Base-by-base conservation (phyloP, 257 asterid genomes). In the Gentiana dahurica region DNA sequence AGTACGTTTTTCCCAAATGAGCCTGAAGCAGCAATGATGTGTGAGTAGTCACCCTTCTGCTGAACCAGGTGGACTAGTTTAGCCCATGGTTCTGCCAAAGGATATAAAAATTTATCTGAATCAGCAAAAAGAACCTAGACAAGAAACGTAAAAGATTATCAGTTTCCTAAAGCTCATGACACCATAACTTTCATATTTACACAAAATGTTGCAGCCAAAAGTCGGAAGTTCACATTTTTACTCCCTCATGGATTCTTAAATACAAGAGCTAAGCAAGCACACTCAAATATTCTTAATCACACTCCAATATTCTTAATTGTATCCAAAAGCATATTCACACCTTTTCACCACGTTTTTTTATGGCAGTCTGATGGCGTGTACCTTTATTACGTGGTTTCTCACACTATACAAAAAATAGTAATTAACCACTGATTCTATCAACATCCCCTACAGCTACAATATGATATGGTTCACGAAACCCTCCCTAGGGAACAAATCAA, bases 21-120 rank as follows among this genome's bases (percentile, higher is more conserved):
- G 63, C 95, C 84, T 34, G 97, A 88, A 60, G 88, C 74, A 11
- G 94, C 73, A 51, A 87, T 72, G 59, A 92, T 77, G 71, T 92
- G 99, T 1, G 99, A 85, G 73, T 78, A 92, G 68, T 77, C 71
- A 33, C 89, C 79, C 64, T 78, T 79, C 69, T 78, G 83, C 67
- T 85, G 97, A 82, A 88, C 82, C 56, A 77, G 33, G 65, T 74
- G 77, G 73, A 88, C 86, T 59, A 92, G 76, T 74, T 75, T 76
- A 71, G 94, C 97, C 97, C 97, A 92, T 56, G 90, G 87, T 68
- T 92, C 98, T 34, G 98, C 98, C 45, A 83, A 73, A 61, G 94
- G 89, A 70, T 80, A 62, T 9, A 67, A 34, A 68, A 92, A 88
- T 64, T 74, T 74, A 70, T 92, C 94, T 49, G 97, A 85, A 65